A percentile compares a stretch with the other conserved stretches of the same genome.
Evolutionary conservation across 2,329 filamentous ascomycete species (phyloP).

Genomic region (Colletotrichum sp.): DNA sequence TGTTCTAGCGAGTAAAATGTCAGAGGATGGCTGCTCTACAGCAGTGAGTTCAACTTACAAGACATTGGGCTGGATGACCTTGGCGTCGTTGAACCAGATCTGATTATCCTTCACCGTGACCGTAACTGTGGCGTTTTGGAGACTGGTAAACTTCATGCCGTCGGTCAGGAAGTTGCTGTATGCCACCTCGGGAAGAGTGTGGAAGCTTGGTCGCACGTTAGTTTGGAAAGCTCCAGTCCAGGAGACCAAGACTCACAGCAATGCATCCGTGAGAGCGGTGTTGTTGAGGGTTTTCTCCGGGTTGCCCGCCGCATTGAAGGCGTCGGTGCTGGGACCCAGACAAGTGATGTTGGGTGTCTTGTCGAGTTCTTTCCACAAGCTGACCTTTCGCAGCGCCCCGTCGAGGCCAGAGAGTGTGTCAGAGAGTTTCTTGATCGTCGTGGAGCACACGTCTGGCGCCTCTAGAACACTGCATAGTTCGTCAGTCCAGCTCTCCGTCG

Average conservation of each 20-base stretch:
- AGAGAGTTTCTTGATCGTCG: conserved; percentile 17
- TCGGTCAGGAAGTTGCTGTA: conserved; percentile 25
- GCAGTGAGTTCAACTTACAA: conserved; percentile 4
- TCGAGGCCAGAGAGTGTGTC: conserved; percentile 9
- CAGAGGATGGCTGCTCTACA: background rate
- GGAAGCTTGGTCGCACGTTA: conserved; percentile 10
- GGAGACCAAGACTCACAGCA: conserved; percentile 18
- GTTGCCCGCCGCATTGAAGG: conserved; percentile 23
- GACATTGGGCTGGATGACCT: conserved; percentile 27
- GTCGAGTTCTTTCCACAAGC: conserved; percentile 23
- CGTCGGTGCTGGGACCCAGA: conserved; percentile 24
- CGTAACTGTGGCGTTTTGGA: conserved; percentile 16
- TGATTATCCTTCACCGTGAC: conserved; percentile 24
- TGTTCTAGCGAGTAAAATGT: conserved; percentile 10
- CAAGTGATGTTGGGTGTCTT: conserved; percentile 25
- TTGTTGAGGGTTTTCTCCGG: conserved; percentile 19
- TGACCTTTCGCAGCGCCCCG: conserved; percentile 12
- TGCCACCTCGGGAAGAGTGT: conserved; percentile 23
- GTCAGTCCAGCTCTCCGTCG: background rate
- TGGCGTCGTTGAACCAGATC: conserved; percentile 29
- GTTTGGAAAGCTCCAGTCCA: background rate
- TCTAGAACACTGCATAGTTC: conserved; percentile 16
- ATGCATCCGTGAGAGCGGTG: conserved; percentile 13
- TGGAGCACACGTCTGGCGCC: conserved; percentile 16
- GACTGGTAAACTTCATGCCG: conserved; percentile 21